These are phyloP conservation scores for Podospora sp. DNA, from an alignment of 495 filamentous ascomycete genomes.

Conservation along the genomic window DNA sequence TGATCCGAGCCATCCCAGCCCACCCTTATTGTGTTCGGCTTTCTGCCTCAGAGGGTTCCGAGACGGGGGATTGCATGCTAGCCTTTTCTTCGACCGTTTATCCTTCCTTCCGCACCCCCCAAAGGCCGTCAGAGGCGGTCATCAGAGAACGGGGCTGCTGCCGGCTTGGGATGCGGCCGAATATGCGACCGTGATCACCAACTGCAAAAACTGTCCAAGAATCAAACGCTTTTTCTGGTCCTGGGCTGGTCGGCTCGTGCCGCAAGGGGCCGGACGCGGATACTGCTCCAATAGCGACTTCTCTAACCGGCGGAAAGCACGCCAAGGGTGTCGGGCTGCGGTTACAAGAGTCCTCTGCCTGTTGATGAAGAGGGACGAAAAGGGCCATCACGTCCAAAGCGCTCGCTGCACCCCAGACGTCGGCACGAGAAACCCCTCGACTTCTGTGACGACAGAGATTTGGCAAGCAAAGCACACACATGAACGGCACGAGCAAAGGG, in stretches of 20 bases:
- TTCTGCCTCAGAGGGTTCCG: conserved; percentile 11
- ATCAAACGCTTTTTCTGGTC: conserved; percentile 3
- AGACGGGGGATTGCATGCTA: conserved; percentile 4
- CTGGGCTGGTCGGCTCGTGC: conserved; percentile 16
- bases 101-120: conserved; percentile 14
- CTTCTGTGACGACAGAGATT: neutral
- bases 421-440: neutral
- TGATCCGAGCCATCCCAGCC: conserved; percentile 30
- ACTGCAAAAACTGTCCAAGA: conserved; percentile 11
- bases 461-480: neutral
- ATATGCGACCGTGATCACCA: conserved; percentile 30
- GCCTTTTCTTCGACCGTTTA: conserved; percentile 8
- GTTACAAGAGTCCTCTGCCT: neutral
- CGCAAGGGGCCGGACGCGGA: neutral
- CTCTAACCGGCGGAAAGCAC: neutral
- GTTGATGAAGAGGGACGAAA: neutral
- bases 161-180: conserved; percentile 31
- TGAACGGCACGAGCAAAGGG: neutral
- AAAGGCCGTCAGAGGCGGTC: neutral
- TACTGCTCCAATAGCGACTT: neutral
- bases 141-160: conserved; percentile 24
- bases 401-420: neutral
- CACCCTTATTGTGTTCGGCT: conserved; percentile 7
- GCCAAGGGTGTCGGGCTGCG: neutral
- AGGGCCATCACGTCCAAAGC: neutral